A percentile compares a stretch with the other conserved stretches of the same genome.
These are phyloP conservation scores for Apiotrichum domesticum DNA, from an alignment of 1,284 basidiomycete species.

Conservation along the genomic window DNA sequence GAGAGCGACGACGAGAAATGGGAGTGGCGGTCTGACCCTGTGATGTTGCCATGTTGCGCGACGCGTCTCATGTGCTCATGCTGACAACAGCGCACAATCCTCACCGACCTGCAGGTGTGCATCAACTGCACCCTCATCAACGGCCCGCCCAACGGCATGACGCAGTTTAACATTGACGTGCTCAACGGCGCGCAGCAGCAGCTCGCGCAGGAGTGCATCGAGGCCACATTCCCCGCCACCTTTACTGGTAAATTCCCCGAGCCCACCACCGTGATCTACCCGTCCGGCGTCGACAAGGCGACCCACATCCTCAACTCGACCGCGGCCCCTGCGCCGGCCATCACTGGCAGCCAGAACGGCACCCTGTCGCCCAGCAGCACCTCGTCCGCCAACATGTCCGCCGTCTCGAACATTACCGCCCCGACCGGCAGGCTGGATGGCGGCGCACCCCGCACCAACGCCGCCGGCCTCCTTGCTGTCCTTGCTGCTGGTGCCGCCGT, in stretches of 20 bases:
- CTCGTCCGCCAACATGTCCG: background rate
- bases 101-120: slow-evolving; percentile 9
- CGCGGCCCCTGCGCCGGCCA: background rate
- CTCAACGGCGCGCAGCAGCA: slow-evolving; percentile 15
- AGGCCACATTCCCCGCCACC: background rate
- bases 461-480: background rate
- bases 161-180: slow-evolving; percentile 8
- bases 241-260: slow-evolving; percentile 4
- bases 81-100: slow-evolving; percentile 1
- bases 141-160: background rate
- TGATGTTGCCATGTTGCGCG: background rate
- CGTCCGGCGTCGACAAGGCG: slow-evolving; percentile 5
- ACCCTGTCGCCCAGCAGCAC: background rate
- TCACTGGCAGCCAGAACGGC: background rate
- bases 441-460: background rate
- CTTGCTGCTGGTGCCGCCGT: background rate
- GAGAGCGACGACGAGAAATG: too few species aligned
- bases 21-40: too few species aligned
- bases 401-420: background rate
- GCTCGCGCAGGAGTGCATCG: slow-evolving; percentile 11
- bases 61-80: background rate
- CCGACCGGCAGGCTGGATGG: background rate
- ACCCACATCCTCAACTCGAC: slow-evolving; percentile 2
- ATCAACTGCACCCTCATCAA: slow-evolving; percentile 7
- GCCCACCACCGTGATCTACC: slow-evolving; percentile 7